Evolutionary conservation across 345 rosid species (phyloP).

Genomic region (Hibiscus tridactylites): DNA sequence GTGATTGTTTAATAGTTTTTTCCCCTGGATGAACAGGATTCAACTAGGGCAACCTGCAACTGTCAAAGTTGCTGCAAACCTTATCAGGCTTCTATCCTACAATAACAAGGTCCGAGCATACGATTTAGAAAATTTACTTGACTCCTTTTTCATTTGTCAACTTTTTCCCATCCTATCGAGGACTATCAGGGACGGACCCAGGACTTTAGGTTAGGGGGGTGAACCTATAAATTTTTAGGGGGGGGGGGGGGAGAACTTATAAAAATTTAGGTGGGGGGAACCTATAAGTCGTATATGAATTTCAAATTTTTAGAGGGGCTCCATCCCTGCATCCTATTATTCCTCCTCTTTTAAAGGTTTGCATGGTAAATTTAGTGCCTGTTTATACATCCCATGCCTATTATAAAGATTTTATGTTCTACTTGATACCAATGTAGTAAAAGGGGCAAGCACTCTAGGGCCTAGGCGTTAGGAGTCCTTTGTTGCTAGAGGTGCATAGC

Average conservation of each 20-base stretch:
- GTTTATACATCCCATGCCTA: not conserved
- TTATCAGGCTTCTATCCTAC: conserved; percentile 68
- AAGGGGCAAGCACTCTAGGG: not conserved
- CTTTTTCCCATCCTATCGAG: not conserved
- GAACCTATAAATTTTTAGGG: too few relatives aligned
- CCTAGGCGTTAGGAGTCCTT: not conserved
- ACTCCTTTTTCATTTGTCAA: not conserved
- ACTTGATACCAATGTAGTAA: not conserved
- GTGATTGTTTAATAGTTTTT: not conserved
- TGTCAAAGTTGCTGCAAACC: conserved; percentile 96
- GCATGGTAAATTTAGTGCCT: not conserved
- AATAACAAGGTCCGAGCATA: conserved; percentile 65
- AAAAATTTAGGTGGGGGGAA: too few relatives aligned
- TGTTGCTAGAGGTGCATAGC: not conserved
- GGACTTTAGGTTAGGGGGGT: too few relatives aligned
- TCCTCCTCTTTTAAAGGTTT: not conserved
- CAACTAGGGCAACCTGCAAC: conserved; percentile 96
- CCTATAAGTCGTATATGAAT: too few relatives aligned
- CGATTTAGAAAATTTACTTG: not conserved
- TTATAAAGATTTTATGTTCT: not conserved
- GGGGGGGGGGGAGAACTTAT: too few relatives aligned
- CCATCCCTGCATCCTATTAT: not conserved
- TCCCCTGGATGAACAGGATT: conserved; percentile 36
- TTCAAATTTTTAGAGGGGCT: too few relatives aligned
- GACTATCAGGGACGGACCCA: too few relatives aligned